phyloP scores from a whole-genome alignment of 2,329 filamentous ascomycete genomes.

The Fusarium nurragi region DNA sequence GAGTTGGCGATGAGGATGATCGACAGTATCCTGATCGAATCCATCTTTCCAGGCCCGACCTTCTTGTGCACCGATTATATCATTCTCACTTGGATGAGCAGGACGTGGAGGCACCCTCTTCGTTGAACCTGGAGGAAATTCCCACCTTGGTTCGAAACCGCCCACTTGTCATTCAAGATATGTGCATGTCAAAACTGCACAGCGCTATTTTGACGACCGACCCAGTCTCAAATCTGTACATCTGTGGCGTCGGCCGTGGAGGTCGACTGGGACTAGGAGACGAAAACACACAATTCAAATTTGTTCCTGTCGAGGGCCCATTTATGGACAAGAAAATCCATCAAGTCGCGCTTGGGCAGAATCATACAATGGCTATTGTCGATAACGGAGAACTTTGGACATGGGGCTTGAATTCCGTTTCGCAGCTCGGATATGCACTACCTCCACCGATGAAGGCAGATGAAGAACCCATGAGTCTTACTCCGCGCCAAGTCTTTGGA shows the following conservation, averaged over 20 bases:
- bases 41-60: constrained; percentile 76
- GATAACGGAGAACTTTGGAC: constrained; percentile 91
- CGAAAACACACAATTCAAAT: constrained; percentile 88
- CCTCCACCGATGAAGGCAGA: constrained; percentile 74
- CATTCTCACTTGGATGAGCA: constrained; percentile 68
- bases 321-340: constrained; percentile 78
- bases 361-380: constrained; percentile 87
- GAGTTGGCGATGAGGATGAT: constrained; percentile 95
- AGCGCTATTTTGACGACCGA: constrained; percentile 89
- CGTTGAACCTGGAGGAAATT: constrained; percentile 61
- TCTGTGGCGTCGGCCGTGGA: constrained; percentile 91
- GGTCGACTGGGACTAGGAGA: constrained; percentile 90
- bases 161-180: constrained; percentile 80
- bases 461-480: constrained; percentile 82
- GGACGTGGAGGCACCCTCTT: constrained; percentile 46
- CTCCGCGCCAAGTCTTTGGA: constrained; percentile 90
- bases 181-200: constrained; percentile 89
- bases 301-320: constrained; percentile 81
- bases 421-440: constrained; percentile 85
- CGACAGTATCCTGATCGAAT: constrained; percentile 92
- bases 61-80: constrained; percentile 78
- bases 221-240: constrained; percentile 87
- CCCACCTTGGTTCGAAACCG: constrained; percentile 77
- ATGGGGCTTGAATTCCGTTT: constrained; percentile 89
- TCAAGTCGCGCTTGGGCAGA: constrained; percentile 86